These are phyloP conservation scores for Populus simonii DNA, from an alignment of 345 rosid genomes.

Conservation along the genomic window DNA sequence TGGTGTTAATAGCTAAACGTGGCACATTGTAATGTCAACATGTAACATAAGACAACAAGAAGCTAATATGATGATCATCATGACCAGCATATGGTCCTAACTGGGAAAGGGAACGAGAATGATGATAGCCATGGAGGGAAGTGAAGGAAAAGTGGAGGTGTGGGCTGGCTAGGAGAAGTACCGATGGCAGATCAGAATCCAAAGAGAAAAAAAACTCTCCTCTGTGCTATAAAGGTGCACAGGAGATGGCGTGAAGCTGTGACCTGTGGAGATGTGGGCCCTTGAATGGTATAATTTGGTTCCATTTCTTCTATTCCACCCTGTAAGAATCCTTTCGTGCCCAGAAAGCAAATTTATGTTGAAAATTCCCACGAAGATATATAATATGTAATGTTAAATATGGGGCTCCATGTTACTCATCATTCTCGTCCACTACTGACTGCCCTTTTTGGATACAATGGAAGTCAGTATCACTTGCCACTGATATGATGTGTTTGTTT, in stretches of 20 bases:
- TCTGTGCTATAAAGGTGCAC: neutral
- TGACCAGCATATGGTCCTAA: neutral
- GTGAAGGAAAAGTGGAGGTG: neutral
- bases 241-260: conserved; percentile 24
- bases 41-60: conserved; percentile 1
- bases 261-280: conserved; percentile 5
- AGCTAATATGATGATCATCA: conserved; percentile 3
- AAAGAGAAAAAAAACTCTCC: conserved; percentile 7
- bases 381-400: neutral
- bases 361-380: conserved; percentile 11
- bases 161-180: conserved; percentile 18
- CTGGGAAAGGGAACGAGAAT: neutral
- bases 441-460: neutral
- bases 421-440: conserved; percentile 1
- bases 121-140: neutral
- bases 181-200: conserved; percentile 34
- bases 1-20: neutral
- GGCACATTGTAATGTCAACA: neutral
- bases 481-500: neutral
- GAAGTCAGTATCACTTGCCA: neutral
- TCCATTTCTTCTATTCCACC: conserved; percentile 8
- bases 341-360: conserved; percentile 25
- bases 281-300: neutral
- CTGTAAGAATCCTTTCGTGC: conserved; percentile 20
- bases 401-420: conserved; percentile 7